Percentiles rank a stretch among this genome's conserved stretches.
These are phyloP conservation scores for Trametes sp. DNA, from an alignment of 1,284 basidiomycete genomes.

Conservation along the genomic window DNA sequence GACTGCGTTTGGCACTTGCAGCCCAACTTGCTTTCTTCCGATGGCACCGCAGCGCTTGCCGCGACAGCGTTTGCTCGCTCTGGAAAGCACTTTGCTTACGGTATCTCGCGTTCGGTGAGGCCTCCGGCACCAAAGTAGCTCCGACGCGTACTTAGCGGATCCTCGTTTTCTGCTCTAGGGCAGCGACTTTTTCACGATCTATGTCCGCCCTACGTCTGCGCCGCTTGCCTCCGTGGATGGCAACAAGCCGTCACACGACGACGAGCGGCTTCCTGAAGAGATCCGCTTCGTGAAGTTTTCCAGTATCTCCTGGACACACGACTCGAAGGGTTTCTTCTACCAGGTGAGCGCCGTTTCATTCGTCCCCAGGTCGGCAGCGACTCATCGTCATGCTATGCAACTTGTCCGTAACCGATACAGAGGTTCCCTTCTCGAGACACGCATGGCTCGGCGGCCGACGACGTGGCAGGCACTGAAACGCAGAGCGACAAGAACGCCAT, in stretches of 20 bases:
- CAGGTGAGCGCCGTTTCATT: conserved; percentile 54
- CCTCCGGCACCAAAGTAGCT: conserved; percentile 7
- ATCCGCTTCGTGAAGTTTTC: conserved; percentile 83
- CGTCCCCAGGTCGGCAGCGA: conserved; percentile 7
- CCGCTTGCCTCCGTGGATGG: conserved; percentile 57
- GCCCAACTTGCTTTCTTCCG: conserved; percentile 75
- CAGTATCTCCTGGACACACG: conserved; percentile 73
- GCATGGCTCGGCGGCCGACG: conserved; percentile 57
- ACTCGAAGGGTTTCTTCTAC: conserved; percentile 85
- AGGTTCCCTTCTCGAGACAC: conserved; percentile 63
- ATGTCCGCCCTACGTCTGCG: conserved; percentile 66
- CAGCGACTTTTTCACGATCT: conserved; percentile 77
- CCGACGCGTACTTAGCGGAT: conserved; percentile 28
- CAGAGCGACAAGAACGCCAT: conserved; percentile 72
- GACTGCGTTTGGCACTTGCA: conserved; percentile 35
- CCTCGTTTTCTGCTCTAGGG: conserved; percentile 52
- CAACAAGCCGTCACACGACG: conserved; percentile 52
- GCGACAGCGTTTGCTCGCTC: conserved; percentile 67
- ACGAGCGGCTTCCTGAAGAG: conserved; percentile 66
- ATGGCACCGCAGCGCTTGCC: conserved; percentile 75
- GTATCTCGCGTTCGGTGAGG: conserved; percentile 73
- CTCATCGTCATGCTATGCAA: conserved; percentile 9
- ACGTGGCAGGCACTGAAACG: conserved; percentile 70
- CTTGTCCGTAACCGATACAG: conserved; percentile 41
- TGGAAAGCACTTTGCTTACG: conserved; percentile 81